Evolutionary conservation across 164 flowering plant genomes (phyloP).

Genomic region (Akebia trifoliata): DNA sequence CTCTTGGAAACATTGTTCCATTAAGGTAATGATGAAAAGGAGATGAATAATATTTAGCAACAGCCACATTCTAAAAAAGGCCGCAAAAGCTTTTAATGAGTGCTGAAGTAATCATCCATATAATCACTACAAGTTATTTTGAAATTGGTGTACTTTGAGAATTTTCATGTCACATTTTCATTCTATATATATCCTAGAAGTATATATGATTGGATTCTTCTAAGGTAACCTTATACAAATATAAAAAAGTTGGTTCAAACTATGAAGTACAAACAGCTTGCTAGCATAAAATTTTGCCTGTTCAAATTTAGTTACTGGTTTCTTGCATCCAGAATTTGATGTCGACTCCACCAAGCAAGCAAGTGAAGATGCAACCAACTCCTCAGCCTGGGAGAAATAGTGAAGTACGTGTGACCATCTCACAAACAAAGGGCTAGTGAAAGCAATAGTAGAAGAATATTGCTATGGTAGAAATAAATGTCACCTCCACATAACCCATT

Average conservation of each 20-base stretch:
- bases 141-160: too few species aligned
- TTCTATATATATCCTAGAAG: not conserved
- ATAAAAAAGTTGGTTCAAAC: not conserved
- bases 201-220: not conserved
- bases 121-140: too few species aligned
- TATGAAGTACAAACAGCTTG: not conserved
- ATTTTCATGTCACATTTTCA: too few species aligned
- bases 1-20: too few species aligned
- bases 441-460: not conserved
- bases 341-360: constrained; percentile 42
- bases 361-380: constrained; percentile 63
- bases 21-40: too few species aligned
- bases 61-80: too few species aligned
- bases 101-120: too few species aligned
- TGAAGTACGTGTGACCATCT: not conserved
- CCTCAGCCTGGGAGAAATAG: constrained; percentile 53
- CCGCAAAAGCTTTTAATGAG: too few species aligned
- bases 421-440: not conserved
- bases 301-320: constrained; percentile 42
- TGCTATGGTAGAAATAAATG: not conserved
- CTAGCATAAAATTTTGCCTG: constrained; percentile 42
- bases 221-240: not conserved
- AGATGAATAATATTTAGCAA: too few species aligned
- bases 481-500: constrained; percentile 76
- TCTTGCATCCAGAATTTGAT: constrained; percentile 26